Evolutionary conservation across 2,329 filamentous ascomycete genomes (phyloP), one percentile per base, ranked within the genome.

Genomic region (Botryotinia convoluta): DNA sequence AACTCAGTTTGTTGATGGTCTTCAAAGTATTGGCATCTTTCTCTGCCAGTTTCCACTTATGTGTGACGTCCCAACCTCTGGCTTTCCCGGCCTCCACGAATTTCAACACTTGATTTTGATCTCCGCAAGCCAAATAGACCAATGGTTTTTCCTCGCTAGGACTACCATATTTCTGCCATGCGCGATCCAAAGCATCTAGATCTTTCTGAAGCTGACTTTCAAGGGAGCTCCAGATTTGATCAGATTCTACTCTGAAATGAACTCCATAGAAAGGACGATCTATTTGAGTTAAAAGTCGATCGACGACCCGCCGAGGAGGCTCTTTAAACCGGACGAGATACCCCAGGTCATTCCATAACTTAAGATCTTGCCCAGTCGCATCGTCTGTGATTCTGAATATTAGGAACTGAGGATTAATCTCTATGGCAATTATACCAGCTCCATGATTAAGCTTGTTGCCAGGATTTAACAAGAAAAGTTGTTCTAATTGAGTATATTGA

Each of bases 331-430:
- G 79, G 57, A 83, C 74, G 0, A 82, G 74, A 73, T 79, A 74
- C 0, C 77, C 72, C 7, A 83, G 74, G 68, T 83, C 82, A 63
- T 81, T 82, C 82, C 82, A 83, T 20, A 82, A 73, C 4, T 74
- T 77, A 12, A 83, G 72, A 48, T 83, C 82, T 35, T 77, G 74
- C 4, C 79, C 76, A 1, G 81, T 82, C 1, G 82, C 78, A 75
- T 83, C 82, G 74, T 83, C 82, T n/a, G 79, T 82, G 63, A 83
- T 74, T 67, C 80, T 77, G 74, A 79, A 83, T n/a, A 82, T 60
- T 29, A 82, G 73, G 72, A 83, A 83, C 64, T 80, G 75, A 2
- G 79, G 77, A 63, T 77, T 76, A 44, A 82, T 79, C 22, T 74
- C 72, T n/a, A 82, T 74, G 1, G 81, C 70, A 0, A 78, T 82